Base-by-base conservation (phyloP, 2,329 filamentous ascomycete species). In the Fusarium sp. region DNA sequence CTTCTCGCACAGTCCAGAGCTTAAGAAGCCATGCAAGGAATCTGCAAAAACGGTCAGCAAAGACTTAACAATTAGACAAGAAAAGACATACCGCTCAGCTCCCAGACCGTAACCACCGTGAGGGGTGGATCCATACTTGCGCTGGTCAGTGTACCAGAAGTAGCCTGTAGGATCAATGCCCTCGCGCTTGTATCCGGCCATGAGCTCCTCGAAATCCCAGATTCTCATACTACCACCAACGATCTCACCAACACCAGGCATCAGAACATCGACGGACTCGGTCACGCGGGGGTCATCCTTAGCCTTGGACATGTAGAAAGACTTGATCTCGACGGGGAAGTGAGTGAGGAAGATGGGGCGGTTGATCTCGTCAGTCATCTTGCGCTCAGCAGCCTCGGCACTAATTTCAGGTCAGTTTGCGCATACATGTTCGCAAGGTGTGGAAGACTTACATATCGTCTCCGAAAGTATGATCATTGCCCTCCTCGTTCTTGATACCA, bases 111-210 rank as follows among this genome's bases (percentile, higher is more conserved):
- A 98, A 59, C 95, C 95, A 70, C 94, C 94, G 82, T 98, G 95
- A 29, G 94, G 94, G 46, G 92, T 94, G 58, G 92, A 94, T 59
- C 96, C 96, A 79, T 98, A 75, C 93, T 96, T 97, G 79, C 95
- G 88, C 88, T 97, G 94, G 83, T 98, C 96, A 32, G 94, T 97
- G 85, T 98, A 99, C 96, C 96, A 99, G 87, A 97, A 98, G 84
- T 98, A 98, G 47, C 91, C 90, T 75, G 88, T 88, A 22, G 94
- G 89, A 75, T 93, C 90, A 80, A 98, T 97, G 43, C 91, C 91
- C 82, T 98, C 92, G 68, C 91, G 89, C 81, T 94, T 90, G 80
- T 97, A 99, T 2, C 93, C 96, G 25, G 87, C 90, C 86, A 98
- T 90, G 73, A 98, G 84, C 85, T 97, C 94, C 16, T 97, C 92